Conservation (phyloP, 495 filamentous ascomycete species). For the Ascodesmis nigricans region DNA sequence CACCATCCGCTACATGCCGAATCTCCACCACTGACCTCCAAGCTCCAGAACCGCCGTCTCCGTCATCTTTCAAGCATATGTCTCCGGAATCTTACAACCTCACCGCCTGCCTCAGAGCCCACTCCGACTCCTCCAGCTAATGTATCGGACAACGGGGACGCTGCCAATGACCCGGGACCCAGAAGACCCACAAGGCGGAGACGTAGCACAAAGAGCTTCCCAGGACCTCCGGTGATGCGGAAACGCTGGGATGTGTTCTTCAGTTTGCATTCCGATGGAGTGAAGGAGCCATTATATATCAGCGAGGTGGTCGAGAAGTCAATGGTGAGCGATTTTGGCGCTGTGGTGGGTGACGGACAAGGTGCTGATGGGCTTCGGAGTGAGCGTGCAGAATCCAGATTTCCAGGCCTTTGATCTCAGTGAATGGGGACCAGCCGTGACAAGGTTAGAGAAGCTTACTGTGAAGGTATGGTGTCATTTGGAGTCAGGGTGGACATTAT, state of each 20-base stretch:
- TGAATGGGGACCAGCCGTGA: slow-evolving; percentile 39
- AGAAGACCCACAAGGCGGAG: too few relatives aligned
- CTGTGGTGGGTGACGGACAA: neutral
- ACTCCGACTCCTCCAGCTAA: neutral
- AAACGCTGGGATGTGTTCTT: slow-evolving; percentile 49
- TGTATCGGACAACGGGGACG: slow-evolving; percentile 1
- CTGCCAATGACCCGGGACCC: neutral
- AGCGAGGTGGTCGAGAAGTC: slow-evolving; percentile 61
- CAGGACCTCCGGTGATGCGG: slow-evolving; percentile 1
- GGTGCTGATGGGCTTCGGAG: slow-evolving; percentile 2
- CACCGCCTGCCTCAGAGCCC: neutral
- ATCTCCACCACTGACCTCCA: too few relatives aligned
- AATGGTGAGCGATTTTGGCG: slow-evolving; percentile 28
- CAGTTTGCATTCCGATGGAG: slow-evolving; percentile 46
- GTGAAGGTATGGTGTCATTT: slow-evolving; percentile 61
- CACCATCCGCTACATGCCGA: too few relatives aligned
- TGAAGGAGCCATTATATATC: slow-evolving; percentile 58
- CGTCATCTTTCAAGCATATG: slow-evolving; percentile 75
- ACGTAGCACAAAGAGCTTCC: slow-evolving; percentile 1
- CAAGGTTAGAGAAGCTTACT: slow-evolving; percentile 38
- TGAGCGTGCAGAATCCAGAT: slow-evolving; percentile 42
- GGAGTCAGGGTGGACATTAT: slow-evolving; percentile 35
- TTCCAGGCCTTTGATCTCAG: slow-evolving; percentile 73
- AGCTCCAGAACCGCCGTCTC: slow-evolving; percentile 76
- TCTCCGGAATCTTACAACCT: slow-evolving; percentile 39